These are phyloP conservation scores for Penicillium samsonianum DNA, from an alignment of 495 filamentous ascomycete species.

Conservation along the genomic window DNA sequence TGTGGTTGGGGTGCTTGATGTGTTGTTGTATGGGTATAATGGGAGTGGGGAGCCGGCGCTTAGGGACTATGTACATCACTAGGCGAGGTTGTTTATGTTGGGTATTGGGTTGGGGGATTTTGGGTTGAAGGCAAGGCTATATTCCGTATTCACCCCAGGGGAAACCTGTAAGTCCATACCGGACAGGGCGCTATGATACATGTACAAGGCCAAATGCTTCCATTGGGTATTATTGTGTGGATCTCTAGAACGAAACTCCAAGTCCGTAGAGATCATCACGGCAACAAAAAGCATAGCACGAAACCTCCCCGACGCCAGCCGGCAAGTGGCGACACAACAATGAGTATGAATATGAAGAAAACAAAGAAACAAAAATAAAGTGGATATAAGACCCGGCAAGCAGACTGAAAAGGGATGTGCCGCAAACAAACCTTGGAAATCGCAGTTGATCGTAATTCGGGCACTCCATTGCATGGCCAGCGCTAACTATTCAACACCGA, in stretches of 20 bases:
- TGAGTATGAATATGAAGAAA: conserved; percentile 4
- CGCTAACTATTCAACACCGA: conserved; percentile 1
- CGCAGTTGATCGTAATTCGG: conserved; percentile 25
- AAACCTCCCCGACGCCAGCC: conserved; percentile 14
- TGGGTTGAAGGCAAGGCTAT: background rate
- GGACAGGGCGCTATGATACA: conserved; percentile 7
- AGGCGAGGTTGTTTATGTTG: background rate
- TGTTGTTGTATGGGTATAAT: conserved; percentile 10
- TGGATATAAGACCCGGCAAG: conserved; percentile 29
- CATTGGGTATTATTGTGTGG: conserved; percentile 27
- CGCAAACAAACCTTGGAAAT: conserved; percentile 19
- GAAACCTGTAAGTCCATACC: background rate
- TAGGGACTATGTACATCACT: conserved; percentile 4
- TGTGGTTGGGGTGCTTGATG: conserved; percentile 9
- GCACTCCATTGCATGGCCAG: conserved; percentile 23
- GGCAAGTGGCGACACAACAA: background rate
- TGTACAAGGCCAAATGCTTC: conserved; percentile 21
- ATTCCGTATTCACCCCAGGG: background rate
- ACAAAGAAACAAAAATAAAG: conserved; percentile 13
- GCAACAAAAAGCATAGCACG: conserved; percentile 8
- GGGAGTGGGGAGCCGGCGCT: conserved; percentile 9
- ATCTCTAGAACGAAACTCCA: conserved; percentile 14
- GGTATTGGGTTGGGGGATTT: background rate
- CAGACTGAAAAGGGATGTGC: conserved; percentile 9
- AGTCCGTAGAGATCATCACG: conserved; percentile 10